Evolutionary conservation across 768 basidiomycete genomes (phyloP).

Genomic region (Agaricus blazei): DNA sequence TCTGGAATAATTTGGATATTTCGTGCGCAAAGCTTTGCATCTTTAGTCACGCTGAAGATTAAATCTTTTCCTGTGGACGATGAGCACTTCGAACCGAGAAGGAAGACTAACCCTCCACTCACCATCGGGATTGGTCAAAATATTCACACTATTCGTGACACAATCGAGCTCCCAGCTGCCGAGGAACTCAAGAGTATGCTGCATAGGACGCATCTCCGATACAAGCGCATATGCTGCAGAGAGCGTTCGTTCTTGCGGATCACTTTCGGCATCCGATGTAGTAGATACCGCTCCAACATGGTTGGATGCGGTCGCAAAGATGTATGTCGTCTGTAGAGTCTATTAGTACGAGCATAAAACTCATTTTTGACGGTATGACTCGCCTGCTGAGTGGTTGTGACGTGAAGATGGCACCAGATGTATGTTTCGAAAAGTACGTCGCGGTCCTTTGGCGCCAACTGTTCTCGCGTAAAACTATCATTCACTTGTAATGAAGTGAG

Average conservation of each 20-base stretch:
- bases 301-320: constrained; percentile 4
- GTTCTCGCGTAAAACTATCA: constrained; percentile 16
- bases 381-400: constrained; percentile 33
- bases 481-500: constrained; percentile 24
- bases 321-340: not conserved
- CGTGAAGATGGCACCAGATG: constrained; percentile 37
- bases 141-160: constrained; percentile 35
- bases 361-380: constrained; percentile 6
- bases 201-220: constrained; percentile 4
- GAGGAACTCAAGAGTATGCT: constrained; percentile 18
- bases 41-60: constrained; percentile 37
- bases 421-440: constrained; percentile 30
- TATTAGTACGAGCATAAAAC: not conserved
- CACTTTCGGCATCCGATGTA: constrained; percentile 3
- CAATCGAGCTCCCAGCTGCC: constrained; percentile 55
- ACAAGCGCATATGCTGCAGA: constrained; percentile 5
- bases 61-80: constrained; percentile 22
- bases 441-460: constrained; percentile 26
- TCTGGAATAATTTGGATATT: constrained; percentile 25
- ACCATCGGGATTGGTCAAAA: constrained; percentile 47
- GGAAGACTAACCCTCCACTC: constrained; percentile 12
- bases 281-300: constrained; percentile 1
- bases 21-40: constrained; percentile 41
- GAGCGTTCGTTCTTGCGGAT: constrained; percentile 8
- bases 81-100: not conserved